These are phyloP conservation scores for Russula sp. DNA, from an alignment of 768 basidiomycete genomes.

Conservation along the genomic window DNA sequence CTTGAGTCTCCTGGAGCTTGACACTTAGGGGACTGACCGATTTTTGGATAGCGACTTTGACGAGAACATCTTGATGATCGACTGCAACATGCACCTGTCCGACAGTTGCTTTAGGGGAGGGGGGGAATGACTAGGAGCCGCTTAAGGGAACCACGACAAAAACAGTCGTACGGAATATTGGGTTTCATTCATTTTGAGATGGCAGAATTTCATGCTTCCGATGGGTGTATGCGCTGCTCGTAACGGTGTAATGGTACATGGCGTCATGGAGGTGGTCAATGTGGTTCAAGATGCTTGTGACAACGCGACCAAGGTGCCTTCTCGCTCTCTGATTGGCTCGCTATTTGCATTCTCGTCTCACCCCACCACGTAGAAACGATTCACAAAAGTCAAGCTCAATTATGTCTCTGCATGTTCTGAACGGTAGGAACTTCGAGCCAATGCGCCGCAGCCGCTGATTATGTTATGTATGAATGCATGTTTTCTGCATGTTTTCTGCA, in stretches of 20 bases:
- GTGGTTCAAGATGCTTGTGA: too few species aligned
- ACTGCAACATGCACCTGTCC: constrained; percentile 88
- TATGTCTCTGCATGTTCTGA: too few species aligned
- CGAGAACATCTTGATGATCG: constrained; percentile 87
- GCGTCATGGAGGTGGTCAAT: not conserved
- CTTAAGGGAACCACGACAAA: not conserved
- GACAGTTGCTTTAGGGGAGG: too few species aligned
- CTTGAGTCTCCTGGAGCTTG: constrained; percentile 82
- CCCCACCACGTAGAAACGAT: too few species aligned
- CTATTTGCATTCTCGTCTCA: too few species aligned
- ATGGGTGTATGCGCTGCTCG: not conserved
- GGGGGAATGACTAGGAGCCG: not conserved
- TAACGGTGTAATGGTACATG: not conserved
- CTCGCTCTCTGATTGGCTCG: too few species aligned
- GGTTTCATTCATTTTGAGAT: not conserved
- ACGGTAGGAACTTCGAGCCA: too few species aligned
- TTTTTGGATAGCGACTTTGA: constrained; percentile 80
- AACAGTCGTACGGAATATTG: not conserved
- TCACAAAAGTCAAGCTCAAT: too few species aligned
- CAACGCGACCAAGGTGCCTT: too few species aligned
- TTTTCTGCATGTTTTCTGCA: too few species aligned
- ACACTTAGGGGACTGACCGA: constrained; percentile 79
- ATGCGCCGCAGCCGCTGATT: too few species aligned
- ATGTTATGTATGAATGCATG: too few species aligned
- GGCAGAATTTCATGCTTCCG: not conserved